Base-by-base conservation (phyloP, 148 eudicot genomes). In the Drosera capensis region DNA sequence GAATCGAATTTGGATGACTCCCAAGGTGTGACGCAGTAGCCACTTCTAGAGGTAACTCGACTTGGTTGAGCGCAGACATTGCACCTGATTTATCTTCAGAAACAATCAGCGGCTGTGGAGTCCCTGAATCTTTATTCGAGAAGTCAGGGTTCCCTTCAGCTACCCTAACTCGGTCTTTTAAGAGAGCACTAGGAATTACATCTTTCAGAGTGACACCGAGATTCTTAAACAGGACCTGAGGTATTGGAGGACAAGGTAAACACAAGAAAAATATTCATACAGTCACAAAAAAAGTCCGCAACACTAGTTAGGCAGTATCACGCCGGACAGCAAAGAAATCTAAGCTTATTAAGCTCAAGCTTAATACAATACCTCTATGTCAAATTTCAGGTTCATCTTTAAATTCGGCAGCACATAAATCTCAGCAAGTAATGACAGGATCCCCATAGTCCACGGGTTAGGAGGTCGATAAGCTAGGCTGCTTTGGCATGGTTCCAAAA, bases 371-470 rank as follows among this genome's bases (percentile, higher is more conserved):
- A 88, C 97, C 94, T 88, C 97, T 16, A 88, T 88, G 65, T 88
- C 97, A 80, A 88, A 88, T 58, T 88, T 83, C 40, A 84, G 87
- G 55, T 84, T 80, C 97, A 88, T 83, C 66, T 88, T 88, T 53
- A 83, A 64, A 68, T 78, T 84, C 43, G 97, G 92, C 97, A 83
- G 80, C 15, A 79, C 92, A 66, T 88, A 84, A 19, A 88, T 88
- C 73, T 88, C 97, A 48, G 78, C 73, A 38, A 88, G 87, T 62
- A 88, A 65, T 43, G 68, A 73, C 28, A 88, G 77, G 58, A 88
- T 68, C 18, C 78, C 94, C 94, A 88, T 88, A 19, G 97, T 88
- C 92, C 86, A 88, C 7, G 97, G 92, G 58, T 88, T 88, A 23
- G 97, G 97, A 63, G 94, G 97, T 66, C 60, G 80, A 65, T 83